phyloP scores from a whole-genome alignment of 352 stramenopile species.

The Globisporangium takayamanum region DNA sequence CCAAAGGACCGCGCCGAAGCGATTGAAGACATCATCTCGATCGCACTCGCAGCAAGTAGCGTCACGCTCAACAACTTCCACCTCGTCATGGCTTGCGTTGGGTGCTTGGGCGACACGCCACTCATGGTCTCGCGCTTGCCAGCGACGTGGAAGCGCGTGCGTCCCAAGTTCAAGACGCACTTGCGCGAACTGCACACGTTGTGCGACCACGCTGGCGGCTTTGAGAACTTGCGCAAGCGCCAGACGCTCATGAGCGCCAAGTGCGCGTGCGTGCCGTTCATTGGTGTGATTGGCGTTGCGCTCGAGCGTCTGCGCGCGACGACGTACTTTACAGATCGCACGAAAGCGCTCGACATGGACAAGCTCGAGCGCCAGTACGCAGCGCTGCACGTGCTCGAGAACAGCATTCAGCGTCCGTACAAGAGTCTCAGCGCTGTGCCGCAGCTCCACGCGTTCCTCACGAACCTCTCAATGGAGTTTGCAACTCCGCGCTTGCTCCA shows the following conservation, averaged over 20 bases:
- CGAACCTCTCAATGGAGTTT: slow-evolving; percentile 34
- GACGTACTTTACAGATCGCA: slow-evolving; percentile 36
- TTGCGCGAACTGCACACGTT: slow-evolving; percentile 51
- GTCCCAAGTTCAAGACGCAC: slow-evolving; percentile 56
- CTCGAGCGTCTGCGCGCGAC: slow-evolving; percentile 50
- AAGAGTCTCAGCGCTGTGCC: not conserved
- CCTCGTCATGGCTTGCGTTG: slow-evolving; percentile 74
- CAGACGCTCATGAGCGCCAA: slow-evolving; percentile 38
- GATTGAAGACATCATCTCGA: slow-evolving; percentile 67
- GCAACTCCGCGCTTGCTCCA: slow-evolving; percentile 34
- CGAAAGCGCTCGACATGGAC: slow-evolving; percentile 37
- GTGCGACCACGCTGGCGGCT: slow-evolving; percentile 65
- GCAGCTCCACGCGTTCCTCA: slow-evolving; percentile 31
- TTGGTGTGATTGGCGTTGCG: slow-evolving; percentile 62
- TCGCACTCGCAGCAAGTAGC: slow-evolving; percentile 37
- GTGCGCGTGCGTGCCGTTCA: slow-evolving; percentile 52
- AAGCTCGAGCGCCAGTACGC: slow-evolving; percentile 57
- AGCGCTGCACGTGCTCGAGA: slow-evolving; percentile 42
- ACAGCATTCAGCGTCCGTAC: slow-evolving; percentile 21
- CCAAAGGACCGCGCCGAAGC: slow-evolving; percentile 59
- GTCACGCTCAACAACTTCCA: slow-evolving; percentile 64
- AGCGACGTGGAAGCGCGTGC: slow-evolving; percentile 66
- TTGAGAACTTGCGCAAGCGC: slow-evolving; percentile 59
- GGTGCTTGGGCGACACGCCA: slow-evolving; percentile 59
- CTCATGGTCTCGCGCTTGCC: slow-evolving; percentile 66